Evolutionary conservation across 1,284 basidiomycete species (phyloP), one percentile per base, ranked within the genome.

Genomic region (Cutaneotrichosporon sp.): DNA sequence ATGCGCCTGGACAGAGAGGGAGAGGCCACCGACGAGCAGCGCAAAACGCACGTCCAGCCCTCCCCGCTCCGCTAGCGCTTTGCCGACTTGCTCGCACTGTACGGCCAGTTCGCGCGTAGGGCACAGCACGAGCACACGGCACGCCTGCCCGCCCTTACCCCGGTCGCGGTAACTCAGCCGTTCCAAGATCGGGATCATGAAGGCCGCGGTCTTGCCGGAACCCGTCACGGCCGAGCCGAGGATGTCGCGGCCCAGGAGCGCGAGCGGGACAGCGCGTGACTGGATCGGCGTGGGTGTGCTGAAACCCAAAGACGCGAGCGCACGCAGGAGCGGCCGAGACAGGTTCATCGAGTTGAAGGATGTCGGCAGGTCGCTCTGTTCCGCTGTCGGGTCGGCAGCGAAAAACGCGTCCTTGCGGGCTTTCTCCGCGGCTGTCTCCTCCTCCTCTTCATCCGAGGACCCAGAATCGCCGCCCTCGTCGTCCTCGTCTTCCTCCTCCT

Each of bases 121-220:
- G 23, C 90, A 90, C 43, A 97, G 83, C 18, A 97, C 80, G 22
- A 97, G 82, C 66, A 94, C 96, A 53, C 94, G 81, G n/a, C 88
- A 93, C n/a, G 89, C 89, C 40, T 87, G 85, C 8, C 88, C 85
- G 14, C 69, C 68, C 70, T 84, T 88, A 21, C 87, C 86, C 59
- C 87, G 84, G 64, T 94, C 89, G 54, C 92, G 82, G 71, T 92
- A 94, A 54, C 91, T 77, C 40, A 97, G 79, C 59, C 93, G 85
- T 67, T 97, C 93, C 38, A 97, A 77, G 73, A 96, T 87, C 38
- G 93, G 93, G 56, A 97, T 85, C 69, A 88, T 86, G 77, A 97
- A 97, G 10, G 94, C 93, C 10, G 90, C 92, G 1, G 93, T 97
- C 78, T 97, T 97, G 60, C 93, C 93, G 4, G 90, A 94, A 59